phyloP scores from a whole-genome alignment of 305 asterid species.

The Fraxinus angustifolia region DNA sequence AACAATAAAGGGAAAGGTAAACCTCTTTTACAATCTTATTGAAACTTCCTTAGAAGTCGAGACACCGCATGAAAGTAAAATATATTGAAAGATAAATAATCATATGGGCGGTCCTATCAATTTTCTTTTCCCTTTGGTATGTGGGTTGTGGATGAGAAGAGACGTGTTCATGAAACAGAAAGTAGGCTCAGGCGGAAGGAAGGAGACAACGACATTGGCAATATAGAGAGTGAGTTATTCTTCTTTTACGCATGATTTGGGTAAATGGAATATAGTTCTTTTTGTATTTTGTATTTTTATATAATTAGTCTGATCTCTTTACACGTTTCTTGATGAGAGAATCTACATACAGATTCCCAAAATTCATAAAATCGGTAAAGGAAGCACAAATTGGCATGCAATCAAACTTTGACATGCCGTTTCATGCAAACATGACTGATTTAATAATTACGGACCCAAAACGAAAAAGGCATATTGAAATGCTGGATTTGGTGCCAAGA shows the following conservation, averaged over 20 bases:
- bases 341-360: background rate
- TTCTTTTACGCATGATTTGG: background rate
- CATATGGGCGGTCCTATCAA: background rate
- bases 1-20: background rate
- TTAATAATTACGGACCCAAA: background rate
- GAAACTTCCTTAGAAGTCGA: background rate
- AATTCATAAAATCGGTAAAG: background rate
- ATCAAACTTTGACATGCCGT: background rate
- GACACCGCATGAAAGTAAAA: background rate
- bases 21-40: background rate
- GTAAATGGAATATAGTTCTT: background rate
- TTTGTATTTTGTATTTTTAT: background rate
- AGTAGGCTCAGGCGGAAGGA: background rate
- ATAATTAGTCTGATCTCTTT: background rate
- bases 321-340: conserved; percentile 7
- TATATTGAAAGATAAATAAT: background rate
- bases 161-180: background rate
- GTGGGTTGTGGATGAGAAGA: background rate
- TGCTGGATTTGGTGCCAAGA: background rate
- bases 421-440: background rate
- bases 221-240: background rate
- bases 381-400: background rate
- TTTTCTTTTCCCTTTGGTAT: background rate
- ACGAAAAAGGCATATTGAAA: background rate
- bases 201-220: background rate